phyloP scores from a whole-genome alignment of 2,329 filamentous ascomycete genomes.

The Fusarium sp. region DNA sequence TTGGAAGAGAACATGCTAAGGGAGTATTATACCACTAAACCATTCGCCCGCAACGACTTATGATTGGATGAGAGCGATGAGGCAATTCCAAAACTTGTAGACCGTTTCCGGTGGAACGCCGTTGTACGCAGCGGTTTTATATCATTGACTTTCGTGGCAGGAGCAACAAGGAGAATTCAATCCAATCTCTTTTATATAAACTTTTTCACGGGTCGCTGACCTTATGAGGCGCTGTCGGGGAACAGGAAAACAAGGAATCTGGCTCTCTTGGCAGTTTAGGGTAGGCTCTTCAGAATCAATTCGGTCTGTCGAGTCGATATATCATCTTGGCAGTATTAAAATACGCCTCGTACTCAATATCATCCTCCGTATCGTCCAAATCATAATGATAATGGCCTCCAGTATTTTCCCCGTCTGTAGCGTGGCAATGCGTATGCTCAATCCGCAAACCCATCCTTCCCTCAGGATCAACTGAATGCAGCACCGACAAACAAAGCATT shows the following conservation, averaged over 20 bases:
- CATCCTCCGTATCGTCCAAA: conserved; percentile 39
- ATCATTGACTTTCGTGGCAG: fast-evolving
- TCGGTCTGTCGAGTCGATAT: not conserved
- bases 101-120: fast-evolving
- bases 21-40: conserved; percentile 31
- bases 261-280: not conserved
- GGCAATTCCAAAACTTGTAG: fast-evolving
- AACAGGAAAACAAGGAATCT: no score
- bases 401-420: conserved; percentile 10
- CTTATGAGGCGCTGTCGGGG: no score
- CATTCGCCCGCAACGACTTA: conserved; percentile 3
- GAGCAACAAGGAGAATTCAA: fast-evolving
- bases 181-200: fast-evolving
- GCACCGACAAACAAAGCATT: fast-evolving
- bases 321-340: conserved; percentile 17
- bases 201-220: fast-evolving
- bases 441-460: conserved; percentile 38
- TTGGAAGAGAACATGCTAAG: conserved; percentile 7
- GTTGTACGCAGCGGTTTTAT: fast-evolving
- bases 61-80: not conserved
- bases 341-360: conserved; percentile 57
- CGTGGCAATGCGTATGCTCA: conserved; percentile 59
- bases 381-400: conserved; percentile 55
- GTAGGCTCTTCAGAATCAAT: not conserved
- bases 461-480: fast-evolving